Evolutionary conservation across 352 stramenopile species (phyloP), one percentile per base, ranked within the genome.

Genomic region (Pythium pyrilobum): DNA sequence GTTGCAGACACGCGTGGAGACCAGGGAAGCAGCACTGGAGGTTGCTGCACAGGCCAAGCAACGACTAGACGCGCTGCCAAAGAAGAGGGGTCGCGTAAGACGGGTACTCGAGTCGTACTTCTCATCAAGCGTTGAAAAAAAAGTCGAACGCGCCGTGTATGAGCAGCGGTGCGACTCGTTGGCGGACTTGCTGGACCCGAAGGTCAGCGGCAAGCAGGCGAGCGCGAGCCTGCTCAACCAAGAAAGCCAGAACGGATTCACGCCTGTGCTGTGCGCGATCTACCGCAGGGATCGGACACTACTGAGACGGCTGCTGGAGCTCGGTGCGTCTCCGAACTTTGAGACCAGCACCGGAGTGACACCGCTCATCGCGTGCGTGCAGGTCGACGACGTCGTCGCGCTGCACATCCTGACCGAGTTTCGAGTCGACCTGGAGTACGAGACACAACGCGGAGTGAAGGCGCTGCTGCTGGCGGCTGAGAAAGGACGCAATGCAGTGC

Each of bases 181-280:
- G 12, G 47, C 81, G 4, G 50, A 52, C 10, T 46, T 86, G 1
- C 69, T 89, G 12, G 64, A 81, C 2, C 57, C 48, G 18, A 40
- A 60, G 20, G 27, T 56, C 6, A 23, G 11, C 28, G 41, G 38
- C 16, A 57, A 59, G 18, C 31, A 36, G 2, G 18, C 13, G n/a
- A 24, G 40, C 10, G 9, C 45, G 3, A 27, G 39, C 7, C 28
- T 85, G 24, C 36, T 80, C 12, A 71, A 87, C 23, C 56, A 81
- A 16, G 74, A 89, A 38, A 87, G 78, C 20, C 31, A 56, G 20
- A 86, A 86, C 13, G 68, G 68, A 5, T 66, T 86, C 9, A 87
- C 76, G 12, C 74, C 76, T 23, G 44, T 72, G 29, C 56, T 89
- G 3, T 66, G 64, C 4, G 34, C 72, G n/a, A 81, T 87, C 32